Percentiles rank a stretch among this genome's conserved stretches.
Evolutionary conservation across 2,329 filamentous ascomycete species (phyloP).

Genomic region (Byssoonygena ceratinophila): DNA sequence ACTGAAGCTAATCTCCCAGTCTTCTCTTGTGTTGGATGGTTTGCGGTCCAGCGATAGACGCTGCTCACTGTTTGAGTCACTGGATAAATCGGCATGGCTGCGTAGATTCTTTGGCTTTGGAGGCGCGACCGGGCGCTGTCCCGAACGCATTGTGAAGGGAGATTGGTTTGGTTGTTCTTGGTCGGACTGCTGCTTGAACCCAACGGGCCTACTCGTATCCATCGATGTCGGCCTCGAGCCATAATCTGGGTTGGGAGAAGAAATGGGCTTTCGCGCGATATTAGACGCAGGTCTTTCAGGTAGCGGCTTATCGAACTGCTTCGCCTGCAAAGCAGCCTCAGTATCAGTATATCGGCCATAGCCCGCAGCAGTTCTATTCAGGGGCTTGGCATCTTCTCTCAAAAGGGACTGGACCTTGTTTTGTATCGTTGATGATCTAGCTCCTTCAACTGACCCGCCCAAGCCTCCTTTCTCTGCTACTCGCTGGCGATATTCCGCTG

Average conservation of each 20-base stretch:
- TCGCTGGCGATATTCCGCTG: slow-evolving; percentile 73
- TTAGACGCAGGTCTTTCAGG: slow-evolving; percentile 15
- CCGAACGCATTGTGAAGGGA: slow-evolving; percentile 22
- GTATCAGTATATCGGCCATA: slow-evolving; percentile 75
- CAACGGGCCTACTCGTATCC: slow-evolving; percentile 2
- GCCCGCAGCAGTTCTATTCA: slow-evolving; percentile 65
- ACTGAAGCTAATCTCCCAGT: slow-evolving; percentile 61
- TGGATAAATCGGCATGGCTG: slow-evolving; percentile 1
- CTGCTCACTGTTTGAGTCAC: not conserved
- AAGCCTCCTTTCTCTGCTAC: slow-evolving; percentile 53
- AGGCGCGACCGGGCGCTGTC: slow-evolving; percentile 44
- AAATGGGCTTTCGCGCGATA: slow-evolving; percentile 12
- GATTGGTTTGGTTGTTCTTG: slow-evolving; percentile 14
- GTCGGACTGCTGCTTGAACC: slow-evolving; percentile 7
- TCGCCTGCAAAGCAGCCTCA: slow-evolving; percentile 32
- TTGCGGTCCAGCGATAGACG: slow-evolving; percentile 11
- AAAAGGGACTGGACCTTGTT: slow-evolving; percentile 79
- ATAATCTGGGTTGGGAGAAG: slow-evolving; percentile 5
- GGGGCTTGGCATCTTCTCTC: slow-evolving; percentile 59
- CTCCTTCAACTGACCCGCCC: slow-evolving; percentile 40
- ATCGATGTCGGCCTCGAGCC: slow-evolving; percentile 10
- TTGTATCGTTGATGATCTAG: slow-evolving; percentile 74
- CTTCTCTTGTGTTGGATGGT: slow-evolving; percentile 40
- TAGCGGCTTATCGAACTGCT: slow-evolving; percentile 22
- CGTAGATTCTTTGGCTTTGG: slow-evolving; percentile 52